Evolutionary conservation across 257 asterid species (phyloP), one percentile per base, ranked within the genome.

Genomic region (Solanum virginianum): DNA sequence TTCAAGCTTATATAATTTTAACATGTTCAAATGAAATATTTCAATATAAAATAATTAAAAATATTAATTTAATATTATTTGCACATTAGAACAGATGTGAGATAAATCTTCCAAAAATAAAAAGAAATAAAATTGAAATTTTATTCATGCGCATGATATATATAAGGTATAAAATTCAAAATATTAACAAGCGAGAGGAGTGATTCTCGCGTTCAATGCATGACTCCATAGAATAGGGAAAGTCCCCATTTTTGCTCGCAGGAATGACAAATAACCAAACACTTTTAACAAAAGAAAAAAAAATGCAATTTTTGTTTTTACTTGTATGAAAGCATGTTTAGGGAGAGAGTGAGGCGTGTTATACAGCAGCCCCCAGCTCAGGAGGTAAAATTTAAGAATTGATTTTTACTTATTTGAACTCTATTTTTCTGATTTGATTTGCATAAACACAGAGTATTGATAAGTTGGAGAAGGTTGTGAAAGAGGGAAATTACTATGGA

Each of bases 401-500:
- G 13, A 51, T 66, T 26, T 59, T 20, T 22, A 66, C 16, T 51
- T 22, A 82, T 36, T 72, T 45, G 4, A 45, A 14, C 12, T 81
- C 13, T 43, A 39, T n/a, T 7, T 60, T 24, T 59, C 45, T 60
- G 14, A 60, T 36, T 14, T 56, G 49, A 3, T 9, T 56, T 45
- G 5, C 0, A 1, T 59, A n/a, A 18, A 3, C 10, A 8, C 92
- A 97, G 99, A 95, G 77, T 85, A 91, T 94, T 75, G 97, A 87
- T 85, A 97, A 95, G 93, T 84, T 95, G 57, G 94, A 90, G 90
- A 93, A 91, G 85, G 92, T 92, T 70, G 93, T 91, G 1, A 93
- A 92, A 74, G 97, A 92, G 41, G 98, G 98, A 83, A 92, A 97
- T 92, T 91, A 87, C 90, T 95, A 97, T 89, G 99, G 98, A 80